Conservation (phyloP, 139 green algal genomes). For the Chlorella sp. region DNA sequence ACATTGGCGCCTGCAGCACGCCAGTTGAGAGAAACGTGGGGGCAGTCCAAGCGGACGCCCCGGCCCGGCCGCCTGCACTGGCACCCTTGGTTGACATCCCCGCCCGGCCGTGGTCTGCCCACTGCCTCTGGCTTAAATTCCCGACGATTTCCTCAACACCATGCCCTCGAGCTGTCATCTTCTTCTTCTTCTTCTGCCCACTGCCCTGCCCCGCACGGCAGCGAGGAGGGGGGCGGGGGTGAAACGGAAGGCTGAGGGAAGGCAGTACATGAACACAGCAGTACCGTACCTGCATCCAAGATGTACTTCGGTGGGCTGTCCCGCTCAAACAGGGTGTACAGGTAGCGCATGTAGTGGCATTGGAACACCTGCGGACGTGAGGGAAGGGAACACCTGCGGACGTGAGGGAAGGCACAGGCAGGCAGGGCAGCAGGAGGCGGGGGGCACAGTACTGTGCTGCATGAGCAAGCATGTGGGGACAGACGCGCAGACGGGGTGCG, state of each 20-base stretch:
- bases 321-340: slow-evolving; percentile 20
- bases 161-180: too few relatives aligned
- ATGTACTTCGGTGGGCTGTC: slow-evolving; percentile 22
- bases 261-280: not conserved
- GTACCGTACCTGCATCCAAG: slow-evolving; percentile 18
- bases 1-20: slow-evolving; percentile 34
- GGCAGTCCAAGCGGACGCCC: not conserved
- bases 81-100: not conserved
- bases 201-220: not conserved
- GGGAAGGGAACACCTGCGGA: not conserved
- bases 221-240: too few relatives aligned
- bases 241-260: too few relatives aligned
- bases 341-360: slow-evolving; percentile 18
- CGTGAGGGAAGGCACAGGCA: not conserved
- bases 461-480: too few relatives aligned
- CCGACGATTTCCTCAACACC: too few relatives aligned
- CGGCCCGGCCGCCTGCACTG: not conserved
- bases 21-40: not conserved
- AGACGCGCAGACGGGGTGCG: too few relatives aligned
- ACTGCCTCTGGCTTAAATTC: too few relatives aligned
- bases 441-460: not conserved
- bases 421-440: not conserved
- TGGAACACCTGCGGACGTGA: slow-evolving; percentile 33
- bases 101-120: not conserved
- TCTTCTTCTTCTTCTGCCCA: too few relatives aligned